Base-by-base conservation (phyloP, 225 moss, liverwort and hornwort species). In the Rhytidiadelphus loreus region DNA sequence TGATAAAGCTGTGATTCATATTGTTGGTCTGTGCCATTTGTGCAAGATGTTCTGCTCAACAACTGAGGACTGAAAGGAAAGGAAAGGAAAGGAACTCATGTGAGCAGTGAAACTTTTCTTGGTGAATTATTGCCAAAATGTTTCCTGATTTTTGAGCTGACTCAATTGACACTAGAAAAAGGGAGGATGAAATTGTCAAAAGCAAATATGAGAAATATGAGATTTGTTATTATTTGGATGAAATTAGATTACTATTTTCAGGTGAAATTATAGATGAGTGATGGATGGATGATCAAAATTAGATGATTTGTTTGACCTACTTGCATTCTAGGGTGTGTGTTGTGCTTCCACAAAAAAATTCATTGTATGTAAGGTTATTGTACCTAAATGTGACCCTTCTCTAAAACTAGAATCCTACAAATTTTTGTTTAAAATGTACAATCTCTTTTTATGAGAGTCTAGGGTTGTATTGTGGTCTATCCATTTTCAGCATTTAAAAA, bases 291-390 rank as follows among this genome's bases (percentile, higher is more conserved):
- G 55, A 55, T 77, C 0, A 9, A 16, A 77, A 37, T 77, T 24
- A 6, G 37, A 77, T 37, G 3, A n/a, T 77, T 35, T 77, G 16
- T 77, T 16, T 55, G 24, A 24, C 3, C 8, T 76, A 14, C 17
- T 35, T 35, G 23, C 53, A 53, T 35, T 77, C 2, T 1, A 13
- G 0, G 5, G 13, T 33, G 76, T 0, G 5, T 77, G 23, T 14
- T 6, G 9, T 0, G 0, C 13, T 21, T 22, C 13, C 2, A 53
- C 9, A 7, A 30, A 37, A 52, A 53, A 53, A 37, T 12, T 9
- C 9, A 24, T 4, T 37, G 2, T 2, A 8, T 55, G 4, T 24
- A 8, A 53, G 33, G 12, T 33, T 12, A 21, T 7, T 50, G 32
- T 12, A 50, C 9, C 12, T 50, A 33, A 50, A 20, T 12, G 21